Evolutionary conservation across 1,284 basidiomycete species (phyloP).

Genomic region (Abortiporus biennis): DNA sequence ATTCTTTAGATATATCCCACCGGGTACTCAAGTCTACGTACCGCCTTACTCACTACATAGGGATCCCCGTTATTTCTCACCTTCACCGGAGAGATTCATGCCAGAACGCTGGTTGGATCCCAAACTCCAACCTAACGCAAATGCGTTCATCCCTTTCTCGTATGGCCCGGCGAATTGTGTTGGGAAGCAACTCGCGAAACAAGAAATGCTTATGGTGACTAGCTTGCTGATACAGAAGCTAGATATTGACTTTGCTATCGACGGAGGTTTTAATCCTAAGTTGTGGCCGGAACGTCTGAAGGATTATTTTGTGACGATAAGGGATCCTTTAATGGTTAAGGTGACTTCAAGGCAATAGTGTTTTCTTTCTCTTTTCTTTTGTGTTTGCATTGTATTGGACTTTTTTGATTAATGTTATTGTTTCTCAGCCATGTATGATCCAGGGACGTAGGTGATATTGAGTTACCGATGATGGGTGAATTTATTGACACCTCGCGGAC

Average conservation of each 20-base stretch:
- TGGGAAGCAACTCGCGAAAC: constrained; percentile 19
- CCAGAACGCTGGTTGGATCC: constrained; percentile 21
- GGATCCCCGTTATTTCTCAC: constrained; percentile 18
- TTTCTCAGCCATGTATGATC: too few relatives aligned
- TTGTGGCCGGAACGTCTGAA: background rate
- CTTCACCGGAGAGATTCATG: constrained; percentile 16
- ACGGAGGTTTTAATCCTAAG: background rate
- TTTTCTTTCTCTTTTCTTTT: too few relatives aligned
- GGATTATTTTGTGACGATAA: background rate
- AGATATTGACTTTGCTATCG: background rate
- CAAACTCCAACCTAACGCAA: constrained; percentile 4
- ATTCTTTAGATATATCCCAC: constrained; percentile 10
- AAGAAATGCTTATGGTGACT: constrained; percentile 18
- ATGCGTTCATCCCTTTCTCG: constrained; percentile 21
- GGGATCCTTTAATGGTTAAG: background rate
- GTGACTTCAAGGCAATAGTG: too few relatives aligned
- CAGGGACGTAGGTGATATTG: too few relatives aligned
- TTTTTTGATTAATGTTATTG: too few relatives aligned
- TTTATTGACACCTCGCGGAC: too few relatives aligned
- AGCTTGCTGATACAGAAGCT: constrained; percentile 14
- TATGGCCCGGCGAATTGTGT: constrained; percentile 20
- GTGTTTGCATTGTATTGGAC: too few relatives aligned
- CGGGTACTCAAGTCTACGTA: constrained; percentile 9
- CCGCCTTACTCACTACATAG: constrained; percentile 15
- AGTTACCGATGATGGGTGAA: too few relatives aligned